These are phyloP conservation scores for Stygiomarasmius scandens DNA, from an alignment of 1,284 basidiomycete species.

Conservation along the genomic window DNA sequence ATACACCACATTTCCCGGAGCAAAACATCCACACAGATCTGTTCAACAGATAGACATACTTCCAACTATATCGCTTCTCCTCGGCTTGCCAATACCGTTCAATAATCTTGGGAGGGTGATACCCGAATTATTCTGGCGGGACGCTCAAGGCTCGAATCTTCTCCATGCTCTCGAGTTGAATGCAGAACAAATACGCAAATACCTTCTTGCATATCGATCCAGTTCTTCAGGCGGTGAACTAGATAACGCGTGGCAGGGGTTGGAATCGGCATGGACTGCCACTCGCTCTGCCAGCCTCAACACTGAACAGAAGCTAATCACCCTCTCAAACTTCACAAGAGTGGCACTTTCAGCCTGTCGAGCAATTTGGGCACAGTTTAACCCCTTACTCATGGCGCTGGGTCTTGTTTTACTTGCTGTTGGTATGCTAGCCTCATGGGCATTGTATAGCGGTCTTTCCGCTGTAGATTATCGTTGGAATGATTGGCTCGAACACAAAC, in stretches of 20 bases:
- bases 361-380: conserved; percentile 94
- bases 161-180: conserved; percentile 73
- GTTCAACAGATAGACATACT: conserved; percentile 96
- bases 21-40: conserved; percentile 57
- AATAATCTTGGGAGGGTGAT: conserved; percentile 93
- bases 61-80: conserved; percentile 86
- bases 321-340: conserved; percentile 60
- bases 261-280: conserved; percentile 52
- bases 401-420: conserved; percentile 60
- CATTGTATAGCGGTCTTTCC: conserved; percentile 49
- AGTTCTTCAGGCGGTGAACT: conserved; percentile 76
- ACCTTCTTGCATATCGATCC: conserved; percentile 76
- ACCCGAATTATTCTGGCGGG: conserved; percentile 83
- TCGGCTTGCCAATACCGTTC: conserved; percentile 93
- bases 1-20: conserved; percentile 64
- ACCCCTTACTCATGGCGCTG: conserved; percentile 72
- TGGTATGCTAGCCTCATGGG: conserved; percentile 49
- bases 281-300: conserved; percentile 24
- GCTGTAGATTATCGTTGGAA: conserved; percentile 40
- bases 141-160: conserved; percentile 30
- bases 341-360: conserved; percentile 75
- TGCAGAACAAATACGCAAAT: conserved; percentile 75
- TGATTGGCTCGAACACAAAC: conserved; percentile 36
- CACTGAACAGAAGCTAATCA: conserved; percentile 36
- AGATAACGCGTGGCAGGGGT: conserved; percentile 56